Evolutionary conservation across 768 basidiomycete species (phyloP).

Genomic region (Suillus lakei): DNA sequence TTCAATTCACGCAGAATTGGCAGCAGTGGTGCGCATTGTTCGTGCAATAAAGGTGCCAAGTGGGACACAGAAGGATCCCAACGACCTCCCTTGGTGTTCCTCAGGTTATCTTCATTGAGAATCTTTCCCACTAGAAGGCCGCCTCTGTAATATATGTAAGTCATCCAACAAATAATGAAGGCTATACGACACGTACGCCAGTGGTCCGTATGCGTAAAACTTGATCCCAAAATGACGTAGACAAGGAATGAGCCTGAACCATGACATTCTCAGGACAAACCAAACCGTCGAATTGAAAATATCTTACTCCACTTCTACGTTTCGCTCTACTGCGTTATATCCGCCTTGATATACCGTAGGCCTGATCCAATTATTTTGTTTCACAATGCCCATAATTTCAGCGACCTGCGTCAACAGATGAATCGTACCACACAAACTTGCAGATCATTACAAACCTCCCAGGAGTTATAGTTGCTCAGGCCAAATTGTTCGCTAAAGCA

Average conservation of each 20-base stretch:
- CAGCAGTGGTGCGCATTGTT: slow-evolving; percentile 17
- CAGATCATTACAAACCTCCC: slow-evolving; percentile 33
- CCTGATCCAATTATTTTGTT: slow-evolving; percentile 49
- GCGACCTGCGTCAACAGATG: slow-evolving; percentile 39
- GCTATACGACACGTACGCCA: slow-evolving; percentile 14
- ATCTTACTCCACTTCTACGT: slow-evolving; percentile 39
- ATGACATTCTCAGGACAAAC: background rate
- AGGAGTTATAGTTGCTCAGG: slow-evolving; percentile 27
- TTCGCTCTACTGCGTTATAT: slow-evolving; percentile 51
- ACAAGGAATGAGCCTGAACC: slow-evolving; percentile 41
- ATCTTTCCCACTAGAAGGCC: slow-evolving; percentile 21
- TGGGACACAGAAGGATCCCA: slow-evolving; percentile 21
- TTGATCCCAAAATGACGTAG: slow-evolving; percentile 45
- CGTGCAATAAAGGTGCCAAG: slow-evolving; percentile 14
- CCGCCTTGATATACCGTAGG: slow-evolving; percentile 54
- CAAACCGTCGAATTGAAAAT: background rate
- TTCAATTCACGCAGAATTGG: slow-evolving; percentile 19
- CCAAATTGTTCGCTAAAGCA: slow-evolving; percentile 19
- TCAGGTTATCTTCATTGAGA: slow-evolving; percentile 16
- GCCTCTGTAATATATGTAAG: slow-evolving; percentile 8
- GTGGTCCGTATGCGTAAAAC: slow-evolving; percentile 35
- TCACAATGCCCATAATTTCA: slow-evolving; percentile 49
- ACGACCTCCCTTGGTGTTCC: slow-evolving; percentile 13
- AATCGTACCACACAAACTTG: background rate
- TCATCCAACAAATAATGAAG: background rate